These are phyloP conservation scores for Margaritispora aquatica DNA, from an alignment of 495 filamentous ascomycete species.

Conservation along the genomic window DNA sequence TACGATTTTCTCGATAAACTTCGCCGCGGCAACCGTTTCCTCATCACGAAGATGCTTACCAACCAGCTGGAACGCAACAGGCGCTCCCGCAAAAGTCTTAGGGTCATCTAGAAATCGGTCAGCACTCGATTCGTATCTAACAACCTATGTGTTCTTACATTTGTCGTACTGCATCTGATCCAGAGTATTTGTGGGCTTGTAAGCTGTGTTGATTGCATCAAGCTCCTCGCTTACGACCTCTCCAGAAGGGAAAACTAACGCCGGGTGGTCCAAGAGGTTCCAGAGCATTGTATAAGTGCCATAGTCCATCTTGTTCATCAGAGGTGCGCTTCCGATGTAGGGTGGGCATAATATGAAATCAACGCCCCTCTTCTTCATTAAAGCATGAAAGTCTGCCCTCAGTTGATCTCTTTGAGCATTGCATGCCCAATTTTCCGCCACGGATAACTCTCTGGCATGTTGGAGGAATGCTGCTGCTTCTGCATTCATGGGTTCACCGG, in stretches of 20 bases:
- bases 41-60: slow-evolving; percentile 39
- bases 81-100: not conserved
- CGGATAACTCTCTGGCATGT: slow-evolving; percentile 10
- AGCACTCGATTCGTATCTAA: not conserved
- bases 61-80: slow-evolving; percentile 31
- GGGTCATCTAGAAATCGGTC: not conserved
- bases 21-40: slow-evolving; percentile 26
- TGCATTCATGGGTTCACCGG: slow-evolving; percentile 24
- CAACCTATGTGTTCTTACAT: not conserved
- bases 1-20: not conserved
- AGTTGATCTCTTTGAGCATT: slow-evolving; percentile 6
- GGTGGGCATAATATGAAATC: slow-evolving; percentile 11
- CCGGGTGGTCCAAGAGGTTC: slow-evolving; percentile 12
- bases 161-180: not conserved
- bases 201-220: not conserved
- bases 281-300: slow-evolving; percentile 10
- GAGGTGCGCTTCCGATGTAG: slow-evolving; percentile 7
- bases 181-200: not conserved
- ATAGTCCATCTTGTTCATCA: not conserved
- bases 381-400: slow-evolving; percentile 12
- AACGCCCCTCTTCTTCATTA: slow-evolving; percentile 23
- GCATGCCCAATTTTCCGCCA: slow-evolving; percentile 42
- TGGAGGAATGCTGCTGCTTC: slow-evolving; percentile 1
- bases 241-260: slow-evolving; percentile 8
- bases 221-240: not conserved